Conservation (phyloP, 257 asterid species). For the Solanum pinnatisectum region DNA sequence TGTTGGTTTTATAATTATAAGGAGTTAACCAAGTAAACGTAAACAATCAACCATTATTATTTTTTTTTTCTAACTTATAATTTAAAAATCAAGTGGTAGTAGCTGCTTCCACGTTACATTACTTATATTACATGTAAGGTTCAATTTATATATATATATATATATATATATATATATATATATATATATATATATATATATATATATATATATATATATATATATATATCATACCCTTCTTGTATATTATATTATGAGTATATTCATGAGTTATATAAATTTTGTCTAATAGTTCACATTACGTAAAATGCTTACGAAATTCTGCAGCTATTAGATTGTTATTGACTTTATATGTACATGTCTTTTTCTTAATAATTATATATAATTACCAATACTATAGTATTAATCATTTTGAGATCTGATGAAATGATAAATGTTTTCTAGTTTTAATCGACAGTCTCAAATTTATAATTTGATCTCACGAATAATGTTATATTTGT, state of each 20-base stretch:
- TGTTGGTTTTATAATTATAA: background rate
- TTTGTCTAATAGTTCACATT: background rate
- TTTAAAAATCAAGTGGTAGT: background rate
- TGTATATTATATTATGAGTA: background rate
- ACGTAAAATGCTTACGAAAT: background rate
- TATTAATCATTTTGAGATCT: background rate
- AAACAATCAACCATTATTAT: background rate
- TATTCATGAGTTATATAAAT: background rate
- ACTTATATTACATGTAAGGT: background rate
- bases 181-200: background rate
- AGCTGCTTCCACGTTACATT: background rate
- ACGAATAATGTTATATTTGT: background rate
- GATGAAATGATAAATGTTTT: background rate
- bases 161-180: background rate
- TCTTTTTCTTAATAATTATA: background rate
- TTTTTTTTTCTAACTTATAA: background rate
- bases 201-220: background rate
- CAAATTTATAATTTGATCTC: background rate
- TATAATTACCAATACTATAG: background rate
- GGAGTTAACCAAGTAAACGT: background rate
- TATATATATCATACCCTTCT: background rate
- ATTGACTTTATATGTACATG: background rate
- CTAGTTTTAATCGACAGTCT: accelerated
- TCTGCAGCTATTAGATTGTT: background rate
- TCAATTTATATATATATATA: background rate